Percentiles rank a stretch among this genome's conserved stretches.
Conservation (phyloP, 495 filamentous ascomycete genomes). For the Aspergillus sparsus region DNA sequence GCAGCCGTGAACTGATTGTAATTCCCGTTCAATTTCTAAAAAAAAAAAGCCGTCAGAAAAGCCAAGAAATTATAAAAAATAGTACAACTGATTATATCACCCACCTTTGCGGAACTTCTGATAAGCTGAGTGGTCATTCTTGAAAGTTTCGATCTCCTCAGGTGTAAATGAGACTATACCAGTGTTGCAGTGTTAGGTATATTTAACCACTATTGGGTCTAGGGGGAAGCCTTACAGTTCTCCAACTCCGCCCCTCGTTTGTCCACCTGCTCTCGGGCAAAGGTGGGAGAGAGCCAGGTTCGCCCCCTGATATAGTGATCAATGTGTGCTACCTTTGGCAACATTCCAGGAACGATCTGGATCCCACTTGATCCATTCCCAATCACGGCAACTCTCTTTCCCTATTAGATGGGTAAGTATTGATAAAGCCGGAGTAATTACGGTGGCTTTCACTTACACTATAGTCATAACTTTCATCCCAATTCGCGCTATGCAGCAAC, state of each 20-base stretch:
- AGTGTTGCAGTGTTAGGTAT: not conserved
- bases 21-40: slow-evolving; percentile 45
- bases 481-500: slow-evolving; percentile 56
- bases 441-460: slow-evolving; percentile 21
- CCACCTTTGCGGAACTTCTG: slow-evolving; percentile 47
- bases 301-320: slow-evolving; percentile 45
- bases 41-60: not conserved
- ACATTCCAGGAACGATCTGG: slow-evolving; percentile 63
- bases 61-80: not conserved
- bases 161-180: slow-evolving; percentile 37
- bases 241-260: slow-evolving; percentile 31
- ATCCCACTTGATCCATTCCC: slow-evolving; percentile 53
- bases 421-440: not conserved
- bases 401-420: slow-evolving; percentile 29
- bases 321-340: slow-evolving; percentile 51
- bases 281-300: slow-evolving; percentile 48
- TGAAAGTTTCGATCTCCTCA: slow-evolving; percentile 50
- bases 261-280: slow-evolving; percentile 37
- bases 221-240: slow-evolving; percentile 33
- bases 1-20: slow-evolving; percentile 49
- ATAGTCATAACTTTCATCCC: slow-evolving; percentile 45
- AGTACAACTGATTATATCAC: not conserved
- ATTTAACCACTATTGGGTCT: too few relatives aligned
- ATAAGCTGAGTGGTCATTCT: slow-evolving; percentile 40
- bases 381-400: slow-evolving; percentile 55